Base-by-base conservation (phyloP, 2,329 filamentous ascomycete species). In the Macrophomina tecta region DNA sequence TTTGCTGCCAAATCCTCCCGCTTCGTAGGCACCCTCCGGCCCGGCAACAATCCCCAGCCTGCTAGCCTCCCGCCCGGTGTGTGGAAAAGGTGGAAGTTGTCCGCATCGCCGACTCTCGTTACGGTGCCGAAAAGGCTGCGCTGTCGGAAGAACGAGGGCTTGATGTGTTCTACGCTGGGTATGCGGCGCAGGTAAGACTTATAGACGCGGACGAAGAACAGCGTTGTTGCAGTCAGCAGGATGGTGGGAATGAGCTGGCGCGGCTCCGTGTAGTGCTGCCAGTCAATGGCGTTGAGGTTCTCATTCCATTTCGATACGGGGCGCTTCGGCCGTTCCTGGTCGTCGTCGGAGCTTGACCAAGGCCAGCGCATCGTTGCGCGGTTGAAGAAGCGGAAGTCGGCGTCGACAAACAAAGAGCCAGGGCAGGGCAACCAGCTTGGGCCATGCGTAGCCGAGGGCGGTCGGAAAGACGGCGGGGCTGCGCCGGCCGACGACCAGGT, bases 51-150 rank as follows among this genome's bases (percentile, higher is more conserved):
- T n/a, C 91, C 93, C 95, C 95, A 99, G 64, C 95, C 95, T 11
- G 90, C 86, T 62, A 94, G 79, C 70, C 89, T 86, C 11, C 95
- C 95, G n/a, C 94, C 94, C 0, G 95, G 95, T 0, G 93, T 98
- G 78, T 99, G 95, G 77, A 91, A 99, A 56, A 99, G 78, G 72
- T 95, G 91, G 78, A 99, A 97, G 76, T 94, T 94, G 79, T 99
- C 95, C 4, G 93, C 96, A 84, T 99, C 95, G 49, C 96, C 95
- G 30, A 99, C 95, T 72, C 91, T 93, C 12, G 94, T 97, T 49
- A 98, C 95, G 69, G 86, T 87, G 14, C 95, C 95, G 72, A 94
- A 91, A 49, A 99, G 76, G 71, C 88, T 94, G 72, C 91, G 86
- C 68, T 84, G 89, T 53, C 91, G 88, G 76, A 94, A 94, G 75